Conservation (phyloP, 495 filamentous ascomycete species). For the Xeromyces bisporus region DNA sequence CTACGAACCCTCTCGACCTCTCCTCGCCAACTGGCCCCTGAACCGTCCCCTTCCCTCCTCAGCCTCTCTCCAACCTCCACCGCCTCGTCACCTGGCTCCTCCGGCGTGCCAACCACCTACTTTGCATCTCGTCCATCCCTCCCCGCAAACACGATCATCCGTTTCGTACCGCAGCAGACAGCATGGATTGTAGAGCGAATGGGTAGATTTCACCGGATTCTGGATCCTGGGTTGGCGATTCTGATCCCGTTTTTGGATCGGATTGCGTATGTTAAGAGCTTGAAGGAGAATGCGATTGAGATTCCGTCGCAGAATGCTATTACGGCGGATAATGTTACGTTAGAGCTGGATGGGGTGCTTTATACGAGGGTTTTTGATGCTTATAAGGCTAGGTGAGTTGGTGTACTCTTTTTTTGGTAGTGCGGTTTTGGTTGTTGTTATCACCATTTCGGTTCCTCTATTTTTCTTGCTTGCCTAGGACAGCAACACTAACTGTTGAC, state of each 20-base stretch:
- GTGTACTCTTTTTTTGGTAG: conserved; percentile 1
- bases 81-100: conserved; percentile 7
- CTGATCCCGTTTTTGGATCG: conserved; percentile 84
- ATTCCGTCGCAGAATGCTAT: conserved; percentile 94
- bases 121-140: conserved; percentile 48
- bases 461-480: not conserved
- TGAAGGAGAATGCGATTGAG: conserved; percentile 92
- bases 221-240: conserved; percentile 80
- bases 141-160: conserved; percentile 85
- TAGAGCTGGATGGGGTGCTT: conserved; percentile 88
- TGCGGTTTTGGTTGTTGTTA: not conserved
- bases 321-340: conserved; percentile 92
- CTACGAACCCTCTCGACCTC: conserved; percentile 21
- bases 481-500: not conserved
- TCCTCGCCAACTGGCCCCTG: conserved; percentile 16
- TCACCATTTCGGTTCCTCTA: not conserved
- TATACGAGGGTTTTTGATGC: conserved; percentile 95
- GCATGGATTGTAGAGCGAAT: conserved; percentile 99
- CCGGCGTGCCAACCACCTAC: conserved; percentile 20
- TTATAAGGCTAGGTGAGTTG: conserved; percentile 73
- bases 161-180: conserved; percentile 96
- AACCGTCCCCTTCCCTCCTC: conserved; percentile 13
- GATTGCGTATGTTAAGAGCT: conserved; percentile 91
- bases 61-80: no score
- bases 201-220: conserved; percentile 86